Evolutionary conservation across 2,329 filamentous ascomycete genomes (phyloP).

Genomic region (Hymenoscyphus occultus): DNA sequence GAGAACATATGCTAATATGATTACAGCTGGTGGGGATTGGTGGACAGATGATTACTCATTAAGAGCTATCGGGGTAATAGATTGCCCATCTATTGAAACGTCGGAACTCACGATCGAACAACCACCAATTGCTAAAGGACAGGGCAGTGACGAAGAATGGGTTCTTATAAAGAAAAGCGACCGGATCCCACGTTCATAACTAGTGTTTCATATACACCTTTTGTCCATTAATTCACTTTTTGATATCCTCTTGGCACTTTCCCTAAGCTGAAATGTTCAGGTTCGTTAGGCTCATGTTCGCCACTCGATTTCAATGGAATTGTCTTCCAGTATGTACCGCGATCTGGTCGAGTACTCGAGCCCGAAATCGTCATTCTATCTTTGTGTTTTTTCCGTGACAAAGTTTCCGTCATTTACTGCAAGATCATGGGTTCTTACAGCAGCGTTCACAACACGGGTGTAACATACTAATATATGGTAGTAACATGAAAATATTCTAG

Average conservation of each 20-base stretch:
- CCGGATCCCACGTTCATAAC: not conserved
- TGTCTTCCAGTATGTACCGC: not conserved
- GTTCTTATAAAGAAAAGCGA: slow-evolving; percentile 5
- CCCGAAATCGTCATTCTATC: not conserved
- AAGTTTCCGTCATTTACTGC: not conserved
- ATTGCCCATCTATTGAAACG: slow-evolving; percentile 16
- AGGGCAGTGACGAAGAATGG: slow-evolving; percentile 3
- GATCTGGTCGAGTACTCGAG: not conserved
- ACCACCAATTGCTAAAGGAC: not conserved
- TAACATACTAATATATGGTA: slow-evolving; percentile 2
- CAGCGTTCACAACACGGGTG: not conserved
- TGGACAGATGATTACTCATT: slow-evolving; percentile 29
- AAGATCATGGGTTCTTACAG: slow-evolving; percentile 6
- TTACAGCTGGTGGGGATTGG: slow-evolving; percentile 23
- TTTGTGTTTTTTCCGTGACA: not conserved
- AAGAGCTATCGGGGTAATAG: slow-evolving; percentile 23
- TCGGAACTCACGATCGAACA: slow-evolving; percentile 7
- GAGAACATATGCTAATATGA: not conserved
- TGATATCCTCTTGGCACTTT: not conserved
- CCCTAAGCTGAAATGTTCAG: not conserved
- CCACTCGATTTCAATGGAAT: not conserved
- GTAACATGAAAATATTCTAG: slow-evolving; percentile 4
- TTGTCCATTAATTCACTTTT: not conserved
- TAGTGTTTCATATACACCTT: not conserved
- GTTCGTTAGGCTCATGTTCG: not conserved